Evolutionary conservation across 306 rosid genomes (phyloP).

Genomic region (Vigna reflexopilosa): DNA sequence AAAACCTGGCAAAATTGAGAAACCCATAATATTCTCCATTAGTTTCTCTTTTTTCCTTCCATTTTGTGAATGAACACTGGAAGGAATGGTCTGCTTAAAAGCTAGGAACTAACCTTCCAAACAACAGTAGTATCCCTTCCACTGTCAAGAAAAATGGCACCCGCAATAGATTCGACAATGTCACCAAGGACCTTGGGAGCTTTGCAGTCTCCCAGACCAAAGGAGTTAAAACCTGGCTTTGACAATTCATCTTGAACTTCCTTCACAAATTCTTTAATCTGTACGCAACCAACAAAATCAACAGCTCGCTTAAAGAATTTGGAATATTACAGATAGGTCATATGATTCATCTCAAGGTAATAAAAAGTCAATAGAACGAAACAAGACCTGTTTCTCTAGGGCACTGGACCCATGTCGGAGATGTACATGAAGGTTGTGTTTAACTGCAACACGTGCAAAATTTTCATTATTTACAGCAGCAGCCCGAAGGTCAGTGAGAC

Average conservation of each 20-base stretch:
- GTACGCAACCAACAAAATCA: slow-evolving; percentile 43
- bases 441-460: slow-evolving; percentile 97
- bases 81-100: slow-evolving; percentile 20
- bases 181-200: slow-evolving; percentile 99
- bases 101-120: slow-evolving; percentile 70
- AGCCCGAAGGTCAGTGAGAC: slow-evolving; percentile 96
- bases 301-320: slow-evolving; percentile 32
- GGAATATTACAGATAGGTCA: slow-evolving; percentile 7
- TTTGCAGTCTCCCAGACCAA: slow-evolving; percentile 98
- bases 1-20: slow-evolving; percentile 65
- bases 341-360: slow-evolving; percentile 29
- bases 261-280: slow-evolving; percentile 96
- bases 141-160: slow-evolving; percentile 92
- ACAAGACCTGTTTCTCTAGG: slow-evolving; percentile 87
- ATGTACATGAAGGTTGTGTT: slow-evolving; percentile 85
- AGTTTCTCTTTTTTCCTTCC: slow-evolving; percentile 19
- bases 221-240: slow-evolving; percentile 95
- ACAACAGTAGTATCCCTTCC: slow-evolving; percentile 76
- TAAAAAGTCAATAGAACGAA: slow-evolving; percentile 13
- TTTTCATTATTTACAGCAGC: slow-evolving; percentile 99
- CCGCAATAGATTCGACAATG: slow-evolving; percentile 97
- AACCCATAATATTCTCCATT: slow-evolving; percentile 20
- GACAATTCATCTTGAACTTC: slow-evolving; percentile 83
- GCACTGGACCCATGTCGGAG: slow-evolving; percentile 97
- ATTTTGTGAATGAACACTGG: slow-evolving; percentile 5